These are phyloP conservation scores for Trichoderma breve DNA, from an alignment of 2,329 filamentous ascomycete species.

Conservation along the genomic window DNA sequence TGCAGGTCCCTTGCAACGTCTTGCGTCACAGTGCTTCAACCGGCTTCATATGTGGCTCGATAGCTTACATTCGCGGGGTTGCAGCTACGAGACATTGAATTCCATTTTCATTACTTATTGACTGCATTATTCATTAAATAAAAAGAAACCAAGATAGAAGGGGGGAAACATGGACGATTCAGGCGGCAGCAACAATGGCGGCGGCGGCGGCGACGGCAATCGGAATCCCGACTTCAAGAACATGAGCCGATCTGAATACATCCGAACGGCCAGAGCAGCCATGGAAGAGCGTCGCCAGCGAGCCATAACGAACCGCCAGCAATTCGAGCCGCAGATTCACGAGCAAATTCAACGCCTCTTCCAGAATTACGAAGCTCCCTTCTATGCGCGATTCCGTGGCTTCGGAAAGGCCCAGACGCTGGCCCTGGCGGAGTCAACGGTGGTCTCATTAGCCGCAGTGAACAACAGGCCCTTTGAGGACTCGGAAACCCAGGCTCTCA, in stretches of 20 bases:
- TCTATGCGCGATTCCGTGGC: conserved; percentile 34
- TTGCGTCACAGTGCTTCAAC: conserved; percentile 20
- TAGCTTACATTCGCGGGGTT: conserved; percentile 4
- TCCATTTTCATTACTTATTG: not conserved
- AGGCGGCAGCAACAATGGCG: conserved; percentile 11
- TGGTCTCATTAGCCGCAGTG: conserved; percentile 31
- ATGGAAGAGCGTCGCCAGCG: conserved; percentile 35
- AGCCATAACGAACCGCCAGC: conserved; percentile 30
- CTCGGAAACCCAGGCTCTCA: conserved; percentile 37
- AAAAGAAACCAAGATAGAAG: not conserved
- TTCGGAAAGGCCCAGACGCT: conserved; percentile 30
- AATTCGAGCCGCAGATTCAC: conserved; percentile 32
- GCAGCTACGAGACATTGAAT: not conserved
- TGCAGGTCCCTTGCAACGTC: conserved; percentile 19
- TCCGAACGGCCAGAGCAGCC: conserved; percentile 29
- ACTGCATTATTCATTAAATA: not conserved
- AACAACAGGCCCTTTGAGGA: conserved; percentile 35
- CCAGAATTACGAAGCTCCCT: conserved; percentile 33
- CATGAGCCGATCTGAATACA: conserved; percentile 25
- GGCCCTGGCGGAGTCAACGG: conserved; percentile 29
- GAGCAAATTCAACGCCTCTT: conserved; percentile 35
- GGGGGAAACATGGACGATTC: conserved; percentile 22
- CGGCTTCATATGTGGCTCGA: not conserved
- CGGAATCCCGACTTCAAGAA: conserved; percentile 30
- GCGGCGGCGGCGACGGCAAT: not conserved